A percentile compares a stretch with the other conserved stretches of the same genome.
phyloP scores from a whole-genome alignment of 2,329 filamentous ascomycete species.

The Diaporthe sp. region DNA sequence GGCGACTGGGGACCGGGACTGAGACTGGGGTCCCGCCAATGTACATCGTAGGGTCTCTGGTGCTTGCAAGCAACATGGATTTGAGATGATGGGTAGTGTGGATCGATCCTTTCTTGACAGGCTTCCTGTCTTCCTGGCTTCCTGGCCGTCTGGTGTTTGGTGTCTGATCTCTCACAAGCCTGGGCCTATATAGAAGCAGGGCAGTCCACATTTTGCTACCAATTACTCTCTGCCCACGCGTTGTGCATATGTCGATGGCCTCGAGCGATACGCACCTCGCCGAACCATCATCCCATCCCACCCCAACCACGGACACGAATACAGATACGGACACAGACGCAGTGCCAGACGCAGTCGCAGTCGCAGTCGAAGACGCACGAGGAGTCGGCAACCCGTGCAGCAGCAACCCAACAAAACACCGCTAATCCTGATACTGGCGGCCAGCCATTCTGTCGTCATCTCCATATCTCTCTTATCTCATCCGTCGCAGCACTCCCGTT shows the following conservation, averaged over 20 bases:
- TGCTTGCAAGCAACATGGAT: slow-evolving; percentile 24
- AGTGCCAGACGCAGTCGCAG: not conserved
- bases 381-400: not conserved
- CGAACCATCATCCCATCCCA: not conserved
- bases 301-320: not conserved
- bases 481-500: slow-evolving; percentile 28
- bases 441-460: slow-evolving; percentile 31
- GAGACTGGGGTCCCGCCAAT: not conserved
- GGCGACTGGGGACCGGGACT: slow-evolving; percentile 1
- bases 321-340: slow-evolving; percentile 1
- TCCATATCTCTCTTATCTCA: slow-evolving; percentile 34
- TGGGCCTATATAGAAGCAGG: slow-evolving; percentile 24
- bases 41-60: not conserved
- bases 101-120: slow-evolving; percentile 26
- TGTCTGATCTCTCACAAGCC: slow-evolving; percentile 28
- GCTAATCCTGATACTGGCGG: slow-evolving; percentile 23
- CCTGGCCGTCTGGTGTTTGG: slow-evolving; percentile 14
- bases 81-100: slow-evolving; percentile 26
- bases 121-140: slow-evolving; percentile 9
- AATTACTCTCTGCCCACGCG: not conserved
- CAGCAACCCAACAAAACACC: slow-evolving; percentile 1
- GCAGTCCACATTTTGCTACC: slow-evolving; percentile 17
- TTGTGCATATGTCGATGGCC: not conserved
- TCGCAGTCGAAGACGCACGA: too few relatives aligned
- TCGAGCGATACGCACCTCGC: slow-evolving; percentile 2